A percentile compares a stretch with the other conserved stretches of the same genome.
These are phyloP conservation scores for Sugiyamaella valdiviana DNA, from an alignment of 805 yeast species.

Conservation along the genomic window DNA sequence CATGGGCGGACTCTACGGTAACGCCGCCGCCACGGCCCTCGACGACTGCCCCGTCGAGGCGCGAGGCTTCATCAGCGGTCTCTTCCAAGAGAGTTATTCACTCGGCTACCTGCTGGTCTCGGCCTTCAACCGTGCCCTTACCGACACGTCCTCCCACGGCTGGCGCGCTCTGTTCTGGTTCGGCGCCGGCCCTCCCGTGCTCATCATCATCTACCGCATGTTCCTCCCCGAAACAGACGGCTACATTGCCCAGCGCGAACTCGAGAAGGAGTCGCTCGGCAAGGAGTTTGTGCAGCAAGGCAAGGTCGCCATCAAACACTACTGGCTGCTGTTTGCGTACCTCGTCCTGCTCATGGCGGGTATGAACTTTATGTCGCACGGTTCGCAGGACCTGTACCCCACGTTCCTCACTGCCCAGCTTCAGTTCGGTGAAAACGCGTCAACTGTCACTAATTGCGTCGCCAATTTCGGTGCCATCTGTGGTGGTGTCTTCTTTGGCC, in stretches of 20 bases:
- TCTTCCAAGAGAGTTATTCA: conserved; percentile 78
- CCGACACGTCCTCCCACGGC: conserved; percentile 41
- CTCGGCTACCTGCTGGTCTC: conserved; percentile 63
- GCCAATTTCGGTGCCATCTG: conserved; percentile 61
- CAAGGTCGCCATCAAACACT: conserved; percentile 36
- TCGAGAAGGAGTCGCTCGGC: conserved; percentile 14
- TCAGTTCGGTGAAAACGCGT: conserved; percentile 38
- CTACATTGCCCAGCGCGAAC: conserved; percentile 34
- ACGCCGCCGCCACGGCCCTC: conserved; percentile 58
- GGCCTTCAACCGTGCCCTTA: conserved; percentile 57
- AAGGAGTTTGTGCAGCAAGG: conserved; percentile 28
- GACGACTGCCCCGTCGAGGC: conserved; percentile 58
- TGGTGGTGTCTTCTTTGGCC: conserved; percentile 60
- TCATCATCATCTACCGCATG: conserved; percentile 53
- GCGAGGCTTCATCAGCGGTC: conserved; percentile 57
- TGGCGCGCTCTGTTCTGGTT: conserved; percentile 77
- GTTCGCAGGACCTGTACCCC: conserved; percentile 69
- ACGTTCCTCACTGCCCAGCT: conserved; percentile 53
- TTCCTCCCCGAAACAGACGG: conserved; percentile 55
- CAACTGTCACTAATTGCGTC: conserved; percentile 56
- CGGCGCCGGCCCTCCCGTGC: conserved; percentile 57
- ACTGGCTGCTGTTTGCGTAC: conserved; percentile 59
- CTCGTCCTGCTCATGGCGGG: conserved; percentile 59
- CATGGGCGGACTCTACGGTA: conserved; percentile 69
- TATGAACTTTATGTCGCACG: conserved; percentile 67